Conservation (phyloP, 768 basidiomycete species). For the Naganishia onofrii region DNA sequence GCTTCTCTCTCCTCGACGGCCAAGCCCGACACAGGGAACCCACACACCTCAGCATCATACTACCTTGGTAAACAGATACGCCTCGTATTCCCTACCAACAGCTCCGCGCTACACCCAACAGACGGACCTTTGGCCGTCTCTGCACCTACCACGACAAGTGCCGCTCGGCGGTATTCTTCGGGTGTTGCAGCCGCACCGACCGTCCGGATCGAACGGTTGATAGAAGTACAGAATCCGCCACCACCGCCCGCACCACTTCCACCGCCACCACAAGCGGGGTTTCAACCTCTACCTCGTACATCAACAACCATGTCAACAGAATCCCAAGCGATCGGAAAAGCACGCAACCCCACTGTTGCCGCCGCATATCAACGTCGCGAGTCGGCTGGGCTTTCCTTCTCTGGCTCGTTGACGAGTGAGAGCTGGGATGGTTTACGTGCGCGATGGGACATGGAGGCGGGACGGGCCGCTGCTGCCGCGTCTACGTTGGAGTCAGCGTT, state of each 20-base stretch:
- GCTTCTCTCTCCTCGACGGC: neutral
- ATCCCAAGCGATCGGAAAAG: no score
- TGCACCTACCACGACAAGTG: neutral
- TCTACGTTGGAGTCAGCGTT: neutral
- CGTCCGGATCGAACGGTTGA: conserved; percentile 29
- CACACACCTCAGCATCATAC: conserved; percentile 30
- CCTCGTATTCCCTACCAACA: conserved; percentile 44
- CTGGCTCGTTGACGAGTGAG: conserved; percentile 25
- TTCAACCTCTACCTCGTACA: neutral
- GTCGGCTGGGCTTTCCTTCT: neutral
- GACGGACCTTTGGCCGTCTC: neutral
- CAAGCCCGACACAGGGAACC: neutral
- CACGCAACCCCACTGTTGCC: neutral
- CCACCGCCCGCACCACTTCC: neutral
- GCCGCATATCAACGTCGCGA: neutral
- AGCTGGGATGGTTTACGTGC: conserved; percentile 30
- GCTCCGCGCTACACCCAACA: conserved; percentile 3
- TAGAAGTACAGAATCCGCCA: conserved; percentile 32
- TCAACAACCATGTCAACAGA: no score
- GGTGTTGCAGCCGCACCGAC: neutral
- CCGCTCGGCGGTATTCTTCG: neutral
- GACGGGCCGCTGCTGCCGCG: neutral
- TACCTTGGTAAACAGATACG: conserved; percentile 44
- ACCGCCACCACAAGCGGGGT: neutral
- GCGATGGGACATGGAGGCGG: conserved; percentile 1